A percentile compares a stretch with the other conserved stretches of the same genome.
Conservation (phyloP, 106 monocot species). For the Narthecium ossifragum region DNA sequence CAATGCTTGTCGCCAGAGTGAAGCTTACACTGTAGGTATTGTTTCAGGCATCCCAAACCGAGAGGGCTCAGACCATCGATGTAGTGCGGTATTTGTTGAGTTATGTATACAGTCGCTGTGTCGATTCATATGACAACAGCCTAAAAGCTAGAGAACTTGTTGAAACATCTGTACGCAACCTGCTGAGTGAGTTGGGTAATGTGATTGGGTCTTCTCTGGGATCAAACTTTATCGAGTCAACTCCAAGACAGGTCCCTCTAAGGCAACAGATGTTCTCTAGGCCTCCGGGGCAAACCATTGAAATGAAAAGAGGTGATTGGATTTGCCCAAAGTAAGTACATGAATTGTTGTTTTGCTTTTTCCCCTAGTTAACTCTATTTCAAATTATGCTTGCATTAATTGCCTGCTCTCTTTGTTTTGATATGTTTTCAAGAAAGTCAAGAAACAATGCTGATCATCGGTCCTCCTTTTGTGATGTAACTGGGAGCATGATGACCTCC, state of each 20-base stretch:
- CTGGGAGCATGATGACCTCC: no score
- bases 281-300: conserved; percentile 47
- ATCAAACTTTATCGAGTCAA: conserved; percentile 24
- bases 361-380: no score
- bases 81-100: conserved; percentile 79
- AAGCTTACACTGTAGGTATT: no score
- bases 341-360: no score
- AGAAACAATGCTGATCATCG: no score
- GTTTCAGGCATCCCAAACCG: conserved; percentile 41
- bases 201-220: conserved; percentile 14
- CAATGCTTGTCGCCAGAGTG: no score
- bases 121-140: conserved; percentile 2
- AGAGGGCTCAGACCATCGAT: conserved; percentile 69
- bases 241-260: conserved; percentile 4
- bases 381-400: no score
- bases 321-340: conserved; percentile 89
- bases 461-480: no score
- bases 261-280: conserved; percentile 32
- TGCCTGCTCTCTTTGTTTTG: no score
- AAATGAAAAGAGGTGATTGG: conserved; percentile 95
- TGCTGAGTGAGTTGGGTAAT: conserved; percentile 59
- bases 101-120: conserved; percentile 31
- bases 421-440: no score
- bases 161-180: conserved; percentile 48
- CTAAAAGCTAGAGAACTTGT: conserved; percentile 23